Evolutionary conservation across 306 rosid genomes (phyloP).

Genomic region (Gastrolobium bilobum): DNA sequence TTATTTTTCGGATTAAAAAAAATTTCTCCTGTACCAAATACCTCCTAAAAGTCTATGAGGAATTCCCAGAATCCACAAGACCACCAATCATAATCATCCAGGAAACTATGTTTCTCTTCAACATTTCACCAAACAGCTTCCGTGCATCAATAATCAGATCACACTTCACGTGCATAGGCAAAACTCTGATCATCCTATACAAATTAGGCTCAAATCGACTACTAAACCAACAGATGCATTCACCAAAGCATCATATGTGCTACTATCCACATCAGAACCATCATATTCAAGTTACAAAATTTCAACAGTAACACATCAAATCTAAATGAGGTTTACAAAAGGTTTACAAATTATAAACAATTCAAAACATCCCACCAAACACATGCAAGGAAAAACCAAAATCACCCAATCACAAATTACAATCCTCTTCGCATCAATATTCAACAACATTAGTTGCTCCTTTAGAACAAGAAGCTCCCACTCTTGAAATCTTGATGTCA

Average conservation of each 20-base stretch:
- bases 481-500: too few relatives aligned
- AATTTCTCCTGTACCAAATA: too few relatives aligned
- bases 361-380: too few relatives aligned
- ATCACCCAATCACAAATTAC: too few relatives aligned
- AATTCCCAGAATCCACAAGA: slow-evolving; percentile 73
- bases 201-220: slow-evolving; percentile 73
- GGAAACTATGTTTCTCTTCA: slow-evolving; percentile 60
- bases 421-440: too few relatives aligned
- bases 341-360: too few relatives aligned
- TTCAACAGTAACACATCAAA: slow-evolving; percentile 47
- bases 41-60: slow-evolving; percentile 68
- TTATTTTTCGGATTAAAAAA: too few relatives aligned
- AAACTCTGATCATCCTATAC: slow-evolving; percentile 76
- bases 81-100: slow-evolving; percentile 77
- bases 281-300: slow-evolving; percentile 67
- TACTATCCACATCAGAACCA: slow-evolving; percentile 58
- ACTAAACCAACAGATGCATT: slow-evolving; percentile 69
- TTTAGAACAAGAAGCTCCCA: too few relatives aligned
- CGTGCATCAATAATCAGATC: slow-evolving; percentile 79
- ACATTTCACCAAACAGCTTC: slow-evolving; percentile 72
- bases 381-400: too few relatives aligned
- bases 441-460: too few relatives aligned
- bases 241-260: slow-evolving; percentile 78
- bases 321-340: too few relatives aligned
- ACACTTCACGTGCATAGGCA: slow-evolving; percentile 80